Evolutionary conservation across 192 early-diverging fungal genomes (phyloP).

Genomic region (Geranomyces michiganensis): DNA sequence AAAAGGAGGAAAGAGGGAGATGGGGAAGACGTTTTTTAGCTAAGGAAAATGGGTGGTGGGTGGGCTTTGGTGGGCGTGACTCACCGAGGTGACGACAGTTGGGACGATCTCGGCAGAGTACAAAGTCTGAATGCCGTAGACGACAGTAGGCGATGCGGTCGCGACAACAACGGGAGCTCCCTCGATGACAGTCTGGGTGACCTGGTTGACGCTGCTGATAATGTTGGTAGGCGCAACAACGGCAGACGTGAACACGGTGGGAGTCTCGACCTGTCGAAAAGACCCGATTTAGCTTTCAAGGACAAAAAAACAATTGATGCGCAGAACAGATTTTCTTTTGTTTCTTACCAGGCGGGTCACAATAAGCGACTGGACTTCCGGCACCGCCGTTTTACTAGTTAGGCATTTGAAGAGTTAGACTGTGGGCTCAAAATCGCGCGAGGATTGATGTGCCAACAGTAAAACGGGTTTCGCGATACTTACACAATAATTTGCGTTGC

Average conservation of each 20-base stretch:
- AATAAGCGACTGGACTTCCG: not conserved
- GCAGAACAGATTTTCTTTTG: not conserved
- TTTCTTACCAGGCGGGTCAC: not conserved
- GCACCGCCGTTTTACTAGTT: not conserved
- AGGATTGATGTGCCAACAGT: too few species aligned
- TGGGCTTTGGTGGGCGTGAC: too few species aligned
- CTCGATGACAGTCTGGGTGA: too few species aligned
- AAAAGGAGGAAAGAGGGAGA: not conserved
- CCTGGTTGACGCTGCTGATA: not conserved
- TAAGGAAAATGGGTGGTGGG: too few species aligned
- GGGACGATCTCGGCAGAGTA: not conserved
- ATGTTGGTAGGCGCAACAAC: not conserved
- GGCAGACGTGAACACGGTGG: not conserved
- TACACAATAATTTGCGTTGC: not conserved
- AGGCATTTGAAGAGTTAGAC: not conserved
- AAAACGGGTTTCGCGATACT: not conserved
- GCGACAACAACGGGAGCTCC: not conserved
- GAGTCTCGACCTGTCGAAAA: not conserved
- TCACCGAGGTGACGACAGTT: not conserved
- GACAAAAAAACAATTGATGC: too few species aligned
- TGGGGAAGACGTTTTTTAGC: too few species aligned
- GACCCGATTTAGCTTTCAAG: too few species aligned
- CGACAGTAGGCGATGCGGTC: not conserved
- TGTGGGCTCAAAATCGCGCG: too few species aligned
- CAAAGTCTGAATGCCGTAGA: not conserved